phyloP scores from a whole-genome alignment of 2,329 filamentous ascomycete genomes.

The Ciborinia camelliae region DNA sequence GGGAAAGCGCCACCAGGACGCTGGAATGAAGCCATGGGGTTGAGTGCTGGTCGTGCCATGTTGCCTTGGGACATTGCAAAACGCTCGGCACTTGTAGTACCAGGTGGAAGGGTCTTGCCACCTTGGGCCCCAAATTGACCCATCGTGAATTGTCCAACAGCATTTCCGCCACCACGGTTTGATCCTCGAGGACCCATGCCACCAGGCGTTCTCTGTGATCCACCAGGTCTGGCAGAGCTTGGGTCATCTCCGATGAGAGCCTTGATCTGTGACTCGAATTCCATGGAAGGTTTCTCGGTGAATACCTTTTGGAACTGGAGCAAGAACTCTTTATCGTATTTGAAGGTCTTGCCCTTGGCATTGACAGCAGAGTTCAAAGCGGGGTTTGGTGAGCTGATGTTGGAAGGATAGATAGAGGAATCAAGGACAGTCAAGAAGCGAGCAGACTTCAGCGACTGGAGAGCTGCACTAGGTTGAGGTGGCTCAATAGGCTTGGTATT shows the following conservation, averaged over 20 bases:
- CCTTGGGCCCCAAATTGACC: constrained; percentile 60
- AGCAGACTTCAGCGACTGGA: constrained; percentile 89
- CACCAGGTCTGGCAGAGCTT: constrained; percentile 53
- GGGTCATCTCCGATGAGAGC: constrained; percentile 77
- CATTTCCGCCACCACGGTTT: constrained; percentile 42
- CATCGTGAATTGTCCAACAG: constrained; percentile 58
- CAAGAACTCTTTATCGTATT: constrained; percentile 93
- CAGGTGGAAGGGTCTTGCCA: constrained; percentile 63
- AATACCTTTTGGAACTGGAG: constrained; percentile 95
- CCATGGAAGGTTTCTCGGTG: constrained; percentile 90
- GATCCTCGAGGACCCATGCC: constrained; percentile 49
- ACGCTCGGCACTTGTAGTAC: constrained; percentile 73
- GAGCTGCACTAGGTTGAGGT: constrained; percentile 86
- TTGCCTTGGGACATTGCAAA: constrained; percentile 61
- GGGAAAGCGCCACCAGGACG: constrained; percentile 63
- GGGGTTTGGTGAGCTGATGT: constrained; percentile 86
- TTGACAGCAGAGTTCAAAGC: constrained; percentile 77
- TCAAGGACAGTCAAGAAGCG: constrained; percentile 80
- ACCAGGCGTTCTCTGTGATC: constrained; percentile 55
- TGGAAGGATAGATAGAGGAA: constrained; percentile 75
- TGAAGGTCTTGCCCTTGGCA: constrained; percentile 79
- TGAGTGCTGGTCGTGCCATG: constrained; percentile 49
- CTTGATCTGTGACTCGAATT: constrained; percentile 91
- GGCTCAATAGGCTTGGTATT: constrained; percentile 86
- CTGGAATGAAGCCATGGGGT: constrained; percentile 58